Percentiles rank a stretch among this genome's conserved stretches.
Conservation (phyloP, 768 basidiomycete genomes). For the Trametes coccinea region DNA sequence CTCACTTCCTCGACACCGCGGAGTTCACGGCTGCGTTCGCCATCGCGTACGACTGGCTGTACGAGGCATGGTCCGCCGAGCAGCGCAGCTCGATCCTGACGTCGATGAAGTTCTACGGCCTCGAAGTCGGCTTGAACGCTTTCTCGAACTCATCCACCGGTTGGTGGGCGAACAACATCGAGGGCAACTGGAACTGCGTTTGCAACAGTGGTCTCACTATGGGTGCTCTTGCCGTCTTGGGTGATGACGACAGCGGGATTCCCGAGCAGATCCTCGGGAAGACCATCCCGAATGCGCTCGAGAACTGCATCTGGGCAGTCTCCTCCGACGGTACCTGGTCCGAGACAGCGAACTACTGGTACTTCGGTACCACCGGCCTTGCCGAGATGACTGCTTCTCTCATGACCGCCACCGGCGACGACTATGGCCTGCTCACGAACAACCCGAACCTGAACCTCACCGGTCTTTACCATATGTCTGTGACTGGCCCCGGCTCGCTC, state of each 20-base stretch:
- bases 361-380: conserved; percentile 88
- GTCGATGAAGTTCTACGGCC: conserved; percentile 77
- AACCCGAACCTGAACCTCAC: conserved; percentile 73
- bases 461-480: conserved; percentile 88
- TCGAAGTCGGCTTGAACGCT: conserved; percentile 52
- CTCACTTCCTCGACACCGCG: conserved; percentile 88
- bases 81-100: conserved; percentile 68
- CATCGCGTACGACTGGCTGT: conserved; percentile 95
- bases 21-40: conserved; percentile 88
- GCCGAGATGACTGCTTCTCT: conserved; percentile 88
- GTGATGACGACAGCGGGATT: conserved; percentile 72
- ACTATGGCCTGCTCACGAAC: conserved; percentile 65
- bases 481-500: conserved; percentile 74
- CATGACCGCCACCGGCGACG: conserved; percentile 79
- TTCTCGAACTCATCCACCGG: conserved; percentile 36
- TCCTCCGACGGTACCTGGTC: conserved; percentile 85
- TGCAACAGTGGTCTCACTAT: conserved; percentile 90
- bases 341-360: conserved; percentile 96
- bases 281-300: conserved; percentile 75
- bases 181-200: conserved; percentile 98
- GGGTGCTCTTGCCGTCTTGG: conserved; percentile 87
- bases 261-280: conserved; percentile 65
- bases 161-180: conserved; percentile 76
- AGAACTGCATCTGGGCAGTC: conserved; percentile 70
- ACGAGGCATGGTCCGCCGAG: conserved; percentile 74